Evolutionary conservation across 257 asterid genomes (phyloP).

Genomic region (Ballota nigra): DNA sequence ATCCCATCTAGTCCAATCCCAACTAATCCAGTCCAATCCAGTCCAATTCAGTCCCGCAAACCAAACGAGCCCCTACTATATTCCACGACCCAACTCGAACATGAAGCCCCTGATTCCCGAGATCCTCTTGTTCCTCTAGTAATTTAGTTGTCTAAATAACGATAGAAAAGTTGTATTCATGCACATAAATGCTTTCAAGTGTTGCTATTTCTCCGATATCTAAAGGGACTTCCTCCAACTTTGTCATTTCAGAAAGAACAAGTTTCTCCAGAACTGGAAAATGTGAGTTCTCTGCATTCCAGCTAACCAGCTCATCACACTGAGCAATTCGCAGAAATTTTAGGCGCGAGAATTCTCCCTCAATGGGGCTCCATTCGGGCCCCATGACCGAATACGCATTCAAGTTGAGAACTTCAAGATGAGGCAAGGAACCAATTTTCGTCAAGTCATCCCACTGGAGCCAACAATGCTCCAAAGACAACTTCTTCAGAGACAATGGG

Average conservation of each 20-base stretch:
- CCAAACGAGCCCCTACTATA: not conserved
- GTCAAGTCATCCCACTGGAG: not conserved
- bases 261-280: not conserved
- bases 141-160: not conserved
- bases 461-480: not conserved
- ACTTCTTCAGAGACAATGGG: not conserved
- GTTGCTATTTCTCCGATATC: not conserved
- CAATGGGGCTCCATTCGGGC: not conserved
- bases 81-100: not conserved
- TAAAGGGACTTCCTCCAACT: not conserved
- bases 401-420: not conserved
- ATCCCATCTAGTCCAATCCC: too few species aligned
- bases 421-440: not conserved
- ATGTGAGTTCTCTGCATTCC: not conserved
- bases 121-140: conserved; percentile 6
- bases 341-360: not conserved
- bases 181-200: not conserved
- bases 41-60: too few species aligned
- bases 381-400: not conserved
- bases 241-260: not conserved
- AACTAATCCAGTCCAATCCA: too few species aligned
- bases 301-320: not conserved
- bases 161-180: not conserved
- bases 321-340: not conserved
- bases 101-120: not conserved